Conservation (phyloP, 176 grass and related monocot species). For the Ensete glaucum region DNA sequence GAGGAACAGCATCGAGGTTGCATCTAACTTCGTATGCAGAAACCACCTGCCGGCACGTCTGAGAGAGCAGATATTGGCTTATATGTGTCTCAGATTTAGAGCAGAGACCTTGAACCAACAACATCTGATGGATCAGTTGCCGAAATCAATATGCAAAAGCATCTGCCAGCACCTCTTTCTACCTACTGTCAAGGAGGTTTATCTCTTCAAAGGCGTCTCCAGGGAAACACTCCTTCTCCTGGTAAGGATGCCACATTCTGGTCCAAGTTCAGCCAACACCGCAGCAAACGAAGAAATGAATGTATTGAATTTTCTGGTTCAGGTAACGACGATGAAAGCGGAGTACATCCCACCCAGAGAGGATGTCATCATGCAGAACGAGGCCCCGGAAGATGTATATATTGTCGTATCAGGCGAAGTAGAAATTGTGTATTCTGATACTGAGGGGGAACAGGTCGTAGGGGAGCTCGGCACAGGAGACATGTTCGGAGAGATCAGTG, state of each 20-base stretch:
- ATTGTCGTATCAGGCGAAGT: constrained; percentile 77
- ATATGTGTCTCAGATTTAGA: constrained; percentile 95
- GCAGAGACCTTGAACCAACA: constrained; percentile 93
- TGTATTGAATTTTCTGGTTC: background rate
- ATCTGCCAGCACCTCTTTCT: constrained; percentile 87
- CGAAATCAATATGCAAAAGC: constrained; percentile 91
- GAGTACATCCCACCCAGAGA: constrained; percentile 89
- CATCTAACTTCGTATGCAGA: constrained; percentile 72
- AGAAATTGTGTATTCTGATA: constrained; percentile 31
- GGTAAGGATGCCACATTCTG: constrained; percentile 18
- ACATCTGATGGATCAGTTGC: constrained; percentile 89
- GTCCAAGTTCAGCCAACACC: background rate
- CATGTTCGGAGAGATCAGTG: constrained; percentile 82
- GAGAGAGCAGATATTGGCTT: constrained; percentile 81
- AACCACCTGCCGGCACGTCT: constrained; percentile 68
- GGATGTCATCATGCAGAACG: constrained; percentile 84
- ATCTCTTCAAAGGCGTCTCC: constrained; percentile 75
- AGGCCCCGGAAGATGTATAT: constrained; percentile 75
- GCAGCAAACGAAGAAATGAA: background rate
- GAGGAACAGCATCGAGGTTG: constrained; percentile 78
- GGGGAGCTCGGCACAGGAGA: constrained; percentile 29
- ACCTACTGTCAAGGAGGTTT: constrained; percentile 63
- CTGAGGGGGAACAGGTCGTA: constrained; percentile 36
- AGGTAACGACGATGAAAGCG: constrained; percentile 68
- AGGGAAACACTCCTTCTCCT: constrained; percentile 58